Percentiles rank a stretch among this genome's conserved stretches.
phyloP scores from a whole-genome alignment of 1,284 basidiomycete genomes.

The Chondrostereum purpureum region DNA sequence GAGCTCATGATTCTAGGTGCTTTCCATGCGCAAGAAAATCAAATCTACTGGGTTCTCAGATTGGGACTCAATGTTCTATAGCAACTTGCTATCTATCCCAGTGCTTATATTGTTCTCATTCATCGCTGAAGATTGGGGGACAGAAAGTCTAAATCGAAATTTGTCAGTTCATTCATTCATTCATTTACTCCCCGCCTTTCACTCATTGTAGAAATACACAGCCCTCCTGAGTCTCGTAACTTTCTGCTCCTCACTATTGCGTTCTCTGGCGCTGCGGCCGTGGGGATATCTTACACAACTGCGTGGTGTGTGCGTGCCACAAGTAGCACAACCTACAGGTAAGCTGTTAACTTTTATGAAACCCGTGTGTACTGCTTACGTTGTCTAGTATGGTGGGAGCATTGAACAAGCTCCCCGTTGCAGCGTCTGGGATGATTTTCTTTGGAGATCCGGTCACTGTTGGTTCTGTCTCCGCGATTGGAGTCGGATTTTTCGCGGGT shows the following conservation, averaged over 20 bases:
- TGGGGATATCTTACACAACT: constrained; percentile 96
- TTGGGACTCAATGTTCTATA: constrained; percentile 99
- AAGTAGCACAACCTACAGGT: constrained; percentile 96
- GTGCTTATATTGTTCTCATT: constrained; percentile 82
- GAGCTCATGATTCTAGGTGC: constrained; percentile 60
- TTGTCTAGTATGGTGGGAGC: constrained; percentile 92
- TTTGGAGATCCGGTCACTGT: constrained; percentile 87
- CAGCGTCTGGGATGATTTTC: constrained; percentile 93
- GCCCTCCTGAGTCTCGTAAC: constrained; percentile 77
- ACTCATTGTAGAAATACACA: constrained; percentile 31
- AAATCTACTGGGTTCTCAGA: constrained; percentile 98
- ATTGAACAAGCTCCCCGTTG: constrained; percentile 96
- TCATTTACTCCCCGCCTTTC: constrained; percentile 8
- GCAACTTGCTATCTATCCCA: constrained; percentile 94
- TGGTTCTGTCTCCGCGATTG: constrained; percentile 85
- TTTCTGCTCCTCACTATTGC: constrained; percentile 85
- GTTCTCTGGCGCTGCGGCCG: constrained; percentile 95
- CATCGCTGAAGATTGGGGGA: constrained; percentile 87
- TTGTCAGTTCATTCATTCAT: constrained; percentile 58
- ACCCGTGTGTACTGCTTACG: constrained; percentile 10
- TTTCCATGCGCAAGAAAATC: constrained; percentile 96
- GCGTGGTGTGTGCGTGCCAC: constrained; percentile 98
- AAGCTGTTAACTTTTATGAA: no score
- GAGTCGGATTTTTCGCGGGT: constrained; percentile 89
- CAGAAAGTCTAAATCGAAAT: constrained; percentile 72